A percentile compares a stretch with the other conserved stretches of the same genome.
Conservation (phyloP, 495 filamentous ascomycete genomes). For the Lasiosphaeria miniovina region DNA sequence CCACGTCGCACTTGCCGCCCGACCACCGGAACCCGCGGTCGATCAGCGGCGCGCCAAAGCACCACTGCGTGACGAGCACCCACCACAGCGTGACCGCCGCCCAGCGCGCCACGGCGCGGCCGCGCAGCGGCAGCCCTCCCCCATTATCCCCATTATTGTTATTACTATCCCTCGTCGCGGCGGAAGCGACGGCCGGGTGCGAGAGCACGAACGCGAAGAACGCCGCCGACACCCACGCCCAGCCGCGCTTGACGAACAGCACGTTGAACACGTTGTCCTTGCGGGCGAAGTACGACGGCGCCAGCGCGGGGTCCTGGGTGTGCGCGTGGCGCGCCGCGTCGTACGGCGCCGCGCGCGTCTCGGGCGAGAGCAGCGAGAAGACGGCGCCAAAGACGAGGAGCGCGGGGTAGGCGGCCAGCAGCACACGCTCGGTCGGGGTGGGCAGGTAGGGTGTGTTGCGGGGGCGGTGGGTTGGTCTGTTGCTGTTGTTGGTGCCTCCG, state of each 20-base stretch:
- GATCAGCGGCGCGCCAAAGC: conserved; percentile 84
- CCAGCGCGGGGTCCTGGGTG: conserved; percentile 44
- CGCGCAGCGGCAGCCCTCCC: conserved; percentile 24
- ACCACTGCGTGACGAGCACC: conserved; percentile 89
- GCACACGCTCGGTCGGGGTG: conserved; percentile 57
- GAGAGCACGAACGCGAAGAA: conserved; percentile 59
- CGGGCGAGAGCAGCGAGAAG: conserved; percentile 73
- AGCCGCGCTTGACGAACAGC: conserved; percentile 91
- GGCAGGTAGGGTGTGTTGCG: conserved; percentile 54
- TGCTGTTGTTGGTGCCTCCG: conserved; percentile 10
- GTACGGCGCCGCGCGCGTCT: conserved; percentile 59
- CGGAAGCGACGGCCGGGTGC: conserved; percentile 48
- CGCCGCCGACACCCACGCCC: conserved; percentile 79
- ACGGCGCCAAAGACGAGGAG: conserved; percentile 77
- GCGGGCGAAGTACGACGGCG: conserved; percentile 85
- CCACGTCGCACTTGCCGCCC: conserved; percentile 72
- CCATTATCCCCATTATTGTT: too few relatives aligned
- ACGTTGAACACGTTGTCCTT: conserved; percentile 89
- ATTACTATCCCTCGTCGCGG: too few relatives aligned
- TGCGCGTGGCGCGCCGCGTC: conserved; percentile 54
- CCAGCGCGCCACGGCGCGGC: conserved; percentile 63
- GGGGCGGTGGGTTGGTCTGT: conserved; percentile 15
- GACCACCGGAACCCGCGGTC: conserved; percentile 79
- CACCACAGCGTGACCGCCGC: conserved; percentile 67
- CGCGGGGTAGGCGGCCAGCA: conserved; percentile 67